Percentiles rank a stretch among this genome's conserved stretches.
phyloP scores from a whole-genome alignment of 495 filamentous ascomycete genomes.

The Daldinia decipiens region DNA sequence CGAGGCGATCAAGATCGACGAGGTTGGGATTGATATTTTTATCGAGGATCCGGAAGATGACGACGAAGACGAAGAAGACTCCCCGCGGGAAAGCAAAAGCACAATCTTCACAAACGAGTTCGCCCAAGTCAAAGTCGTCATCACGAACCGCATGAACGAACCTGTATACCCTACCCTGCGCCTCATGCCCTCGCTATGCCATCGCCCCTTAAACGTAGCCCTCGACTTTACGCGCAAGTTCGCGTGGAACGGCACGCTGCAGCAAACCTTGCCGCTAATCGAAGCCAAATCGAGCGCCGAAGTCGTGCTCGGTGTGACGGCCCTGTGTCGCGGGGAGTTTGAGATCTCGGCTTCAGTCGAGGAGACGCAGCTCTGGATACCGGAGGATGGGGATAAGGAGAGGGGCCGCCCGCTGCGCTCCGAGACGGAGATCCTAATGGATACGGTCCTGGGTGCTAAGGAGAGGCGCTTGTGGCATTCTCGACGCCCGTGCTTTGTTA shows the following conservation, averaged over 20 bases:
- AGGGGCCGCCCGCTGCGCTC: slow-evolving; percentile 1
- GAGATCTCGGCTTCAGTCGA: slow-evolving; percentile 85
- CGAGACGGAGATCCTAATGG: slow-evolving; percentile 57
- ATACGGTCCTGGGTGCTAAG: slow-evolving; percentile 64
- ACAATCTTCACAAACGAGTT: slow-evolving; percentile 75
- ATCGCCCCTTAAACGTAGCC: slow-evolving; percentile 76
- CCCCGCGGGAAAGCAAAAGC: slow-evolving; percentile 51
- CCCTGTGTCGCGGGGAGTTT: slow-evolving; percentile 81
- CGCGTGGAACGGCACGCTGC: slow-evolving; percentile 84
- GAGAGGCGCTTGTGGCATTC: slow-evolving; percentile 79
- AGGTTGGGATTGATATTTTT: slow-evolving; percentile 74
- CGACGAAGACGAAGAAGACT: slow-evolving; percentile 20
- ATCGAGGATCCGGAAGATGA: slow-evolving; percentile 51
- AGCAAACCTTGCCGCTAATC: slow-evolving; percentile 73
- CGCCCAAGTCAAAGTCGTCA: slow-evolving; percentile 70
- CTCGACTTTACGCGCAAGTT: slow-evolving; percentile 86
- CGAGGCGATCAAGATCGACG: slow-evolving; percentile 82
- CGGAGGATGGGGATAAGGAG: slow-evolving; percentile 1
- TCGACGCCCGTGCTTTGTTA: slow-evolving; percentile 69
- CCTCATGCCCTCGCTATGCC: slow-evolving; percentile 77
- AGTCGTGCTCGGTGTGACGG: slow-evolving; percentile 71
- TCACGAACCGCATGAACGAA: slow-evolving; percentile 75
- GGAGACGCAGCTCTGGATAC: slow-evolving; percentile 68
- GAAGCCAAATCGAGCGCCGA: slow-evolving; percentile 63
- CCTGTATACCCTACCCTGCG: slow-evolving; percentile 79